These are phyloP conservation scores for Suillus plorans DNA, from an alignment of 768 basidiomycete species.

Conservation along the genomic window DNA sequence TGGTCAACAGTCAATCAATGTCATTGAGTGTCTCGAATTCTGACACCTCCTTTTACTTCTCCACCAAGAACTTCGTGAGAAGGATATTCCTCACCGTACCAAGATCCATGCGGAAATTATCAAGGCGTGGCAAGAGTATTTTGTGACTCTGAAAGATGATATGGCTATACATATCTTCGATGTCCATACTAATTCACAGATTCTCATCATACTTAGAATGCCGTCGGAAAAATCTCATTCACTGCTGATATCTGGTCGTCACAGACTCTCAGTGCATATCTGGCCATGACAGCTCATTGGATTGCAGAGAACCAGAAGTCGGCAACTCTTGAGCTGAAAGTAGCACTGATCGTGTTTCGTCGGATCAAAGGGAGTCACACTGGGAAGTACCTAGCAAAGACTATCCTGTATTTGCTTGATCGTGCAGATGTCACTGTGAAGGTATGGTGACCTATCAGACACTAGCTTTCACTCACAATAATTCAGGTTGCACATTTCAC, in stretches of 20 bases:
- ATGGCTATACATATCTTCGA: constrained; percentile 19
- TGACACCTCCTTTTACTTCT: constrained; percentile 24
- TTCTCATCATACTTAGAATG: not conserved
- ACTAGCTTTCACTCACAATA: constrained; percentile 22
- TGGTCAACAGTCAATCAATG: constrained; percentile 24
- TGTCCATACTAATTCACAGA: not conserved
- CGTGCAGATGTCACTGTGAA: constrained; percentile 11
- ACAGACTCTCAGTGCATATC: constrained; percentile 15
- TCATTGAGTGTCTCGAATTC: constrained; percentile 29
- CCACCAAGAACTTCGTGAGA: constrained; percentile 20
- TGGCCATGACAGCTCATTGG: constrained; percentile 37
- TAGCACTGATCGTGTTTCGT: constrained; percentile 16
- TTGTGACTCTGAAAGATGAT: constrained; percentile 21
- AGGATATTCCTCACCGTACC: constrained; percentile 26
- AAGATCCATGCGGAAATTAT: constrained; percentile 20
- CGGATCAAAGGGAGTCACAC: constrained; percentile 14
- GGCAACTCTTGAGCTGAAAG: not conserved
- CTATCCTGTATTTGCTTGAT: constrained; percentile 2
- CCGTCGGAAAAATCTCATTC: constrained; percentile 30
- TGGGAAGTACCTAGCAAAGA: constrained; percentile 1
- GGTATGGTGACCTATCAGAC: constrained; percentile 32
- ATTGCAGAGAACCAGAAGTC: constrained; percentile 2
- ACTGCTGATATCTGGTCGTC: constrained; percentile 38
- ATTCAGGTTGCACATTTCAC: constrained; percentile 26
- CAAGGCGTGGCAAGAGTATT: constrained; percentile 23